Conservation (phyloP, 192 early-diverging fungal genomes). For the Martensiomyces pterosporus region DNA sequence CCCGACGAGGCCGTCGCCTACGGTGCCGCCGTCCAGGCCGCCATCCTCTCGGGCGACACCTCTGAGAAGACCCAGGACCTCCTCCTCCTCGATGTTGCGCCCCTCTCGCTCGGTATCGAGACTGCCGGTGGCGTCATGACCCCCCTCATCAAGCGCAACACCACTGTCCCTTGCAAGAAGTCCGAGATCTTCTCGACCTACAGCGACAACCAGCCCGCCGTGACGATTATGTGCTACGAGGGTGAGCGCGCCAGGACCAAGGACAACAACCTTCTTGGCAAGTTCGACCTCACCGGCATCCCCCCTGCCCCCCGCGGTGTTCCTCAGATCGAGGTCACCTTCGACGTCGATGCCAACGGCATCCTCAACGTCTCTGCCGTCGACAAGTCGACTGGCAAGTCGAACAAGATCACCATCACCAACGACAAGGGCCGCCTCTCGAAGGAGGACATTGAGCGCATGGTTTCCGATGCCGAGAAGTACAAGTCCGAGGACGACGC, state of each 20-base stretch:
- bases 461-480: conserved; percentile 92
- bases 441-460: conserved; percentile 98
- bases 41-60: conserved; percentile 92
- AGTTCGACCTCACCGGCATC: conserved; percentile 97
- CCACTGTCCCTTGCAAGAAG: conserved; percentile 97
- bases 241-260: conserved; percentile 96
- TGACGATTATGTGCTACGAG: conserved; percentile 96
- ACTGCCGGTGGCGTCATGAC: conserved; percentile 99
- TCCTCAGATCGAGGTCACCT: conserved; percentile 95
- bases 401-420: conserved; percentile 98
- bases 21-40: conserved; percentile 97
- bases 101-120: conserved; percentile 97
- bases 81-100: conserved; percentile 92
- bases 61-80: conserved; percentile 96
- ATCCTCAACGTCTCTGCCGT: conserved; percentile 92
- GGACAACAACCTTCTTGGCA: conserved; percentile 98
- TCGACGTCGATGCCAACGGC: conserved; percentile 97
- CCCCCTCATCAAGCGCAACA: conserved; percentile 95
- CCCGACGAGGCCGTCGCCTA: conserved; percentile 99
- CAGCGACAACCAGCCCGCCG: conserved; percentile 97
- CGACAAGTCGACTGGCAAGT: conserved; percentile 91
- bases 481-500: conserved; percentile 97
- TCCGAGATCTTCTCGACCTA: conserved; percentile 98
- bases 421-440: conserved; percentile 98
- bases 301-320: conserved; percentile 95